A percentile compares a stretch with the other conserved stretches of the same genome.
Evolutionary conservation across 2,329 filamentous ascomycete genomes (phyloP).

Genomic region (Diaporthe aspalathi): DNA sequence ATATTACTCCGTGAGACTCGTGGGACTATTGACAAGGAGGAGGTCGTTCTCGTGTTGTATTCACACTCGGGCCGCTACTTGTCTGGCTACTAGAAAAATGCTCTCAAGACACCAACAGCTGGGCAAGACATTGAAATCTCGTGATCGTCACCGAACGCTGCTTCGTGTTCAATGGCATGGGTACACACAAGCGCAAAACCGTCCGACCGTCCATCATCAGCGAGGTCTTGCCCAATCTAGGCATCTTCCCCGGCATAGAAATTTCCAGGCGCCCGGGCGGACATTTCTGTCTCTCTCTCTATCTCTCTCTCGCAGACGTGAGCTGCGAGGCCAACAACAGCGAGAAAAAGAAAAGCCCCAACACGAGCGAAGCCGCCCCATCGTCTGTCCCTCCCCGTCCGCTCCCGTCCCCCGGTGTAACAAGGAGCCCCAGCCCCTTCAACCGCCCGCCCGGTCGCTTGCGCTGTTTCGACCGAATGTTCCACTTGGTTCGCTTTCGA

Average conservation of each 20-base stretch:
- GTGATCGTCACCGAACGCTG: background rate
- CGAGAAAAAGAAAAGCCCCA: background rate
- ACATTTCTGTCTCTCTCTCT: no score
- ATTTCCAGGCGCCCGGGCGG: background rate
- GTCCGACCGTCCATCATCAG: background rate
- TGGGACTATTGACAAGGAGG: no score
- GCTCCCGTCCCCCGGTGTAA: background rate
- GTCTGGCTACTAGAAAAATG: background rate
- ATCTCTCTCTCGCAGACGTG: background rate
- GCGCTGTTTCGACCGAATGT: constrained; percentile 1
- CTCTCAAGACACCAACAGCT: background rate
- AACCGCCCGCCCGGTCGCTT: constrained; percentile 4
- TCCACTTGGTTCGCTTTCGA: constrained; percentile 12
- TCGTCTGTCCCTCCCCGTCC: background rate
- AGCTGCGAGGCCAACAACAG: background rate
- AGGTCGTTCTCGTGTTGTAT: background rate
- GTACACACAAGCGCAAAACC: background rate
- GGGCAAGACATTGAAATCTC: background rate
- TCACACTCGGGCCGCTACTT: background rate
- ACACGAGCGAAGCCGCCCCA: background rate
- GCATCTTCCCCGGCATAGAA: background rate
- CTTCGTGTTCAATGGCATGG: background rate
- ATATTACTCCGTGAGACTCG: background rate
- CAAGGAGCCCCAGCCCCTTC: constrained; percentile 15
- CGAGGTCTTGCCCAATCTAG: background rate